Base-by-base conservation (phyloP, 176 grass and related monocot species). In the Oryza officinalis region DNA sequence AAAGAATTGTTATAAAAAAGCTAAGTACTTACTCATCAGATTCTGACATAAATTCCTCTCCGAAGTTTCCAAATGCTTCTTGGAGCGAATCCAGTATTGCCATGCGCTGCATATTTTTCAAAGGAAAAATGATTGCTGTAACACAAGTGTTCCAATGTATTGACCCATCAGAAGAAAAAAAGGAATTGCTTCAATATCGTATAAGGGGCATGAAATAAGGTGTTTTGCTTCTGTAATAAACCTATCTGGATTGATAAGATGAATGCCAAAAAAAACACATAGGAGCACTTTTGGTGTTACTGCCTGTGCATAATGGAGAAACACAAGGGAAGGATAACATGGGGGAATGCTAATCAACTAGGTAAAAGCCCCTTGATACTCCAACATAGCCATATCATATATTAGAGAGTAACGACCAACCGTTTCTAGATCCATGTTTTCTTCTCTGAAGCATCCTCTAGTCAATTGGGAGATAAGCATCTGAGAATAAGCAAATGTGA, bases 401-500 rank as follows among this genome's bases (percentile, higher is more conserved):
- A 75, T 74, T 37, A 69, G 40, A 54, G 22, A 82, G 65, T 79
- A 60, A 80, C 64, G 13, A 74, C 75, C 85, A 79, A 94, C 92
- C 81, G 38, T 87, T 25, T 92, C 90, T 59, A 92, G 75, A 89
- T 97, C 92, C 95, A 94, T 94, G n/a, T 89, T 31, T 12, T 81
- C 84, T 45, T 75, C 76, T 28, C 49, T 76, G 33, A 94, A 88
- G 65, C 69, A 83, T 67, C 88, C 90, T 71, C 65, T 86, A 13
- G 85, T 83, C 64, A 97, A 72, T 64, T 92, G 90, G 67, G 86
- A 80, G 65, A 97, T 94, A 75, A 94, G 63, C 72, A 79, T 83
- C 95, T 97, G 86, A 83, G 49, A 75, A 90, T 9, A 26, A 57
- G 49, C 65, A 46, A 89, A 85, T 52, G 17, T 86, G n/a, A 81